Evolutionary conservation across 345 rosid species (phyloP), one percentile per base, ranked within the genome.

Genomic region (Populus davidiana): DNA sequence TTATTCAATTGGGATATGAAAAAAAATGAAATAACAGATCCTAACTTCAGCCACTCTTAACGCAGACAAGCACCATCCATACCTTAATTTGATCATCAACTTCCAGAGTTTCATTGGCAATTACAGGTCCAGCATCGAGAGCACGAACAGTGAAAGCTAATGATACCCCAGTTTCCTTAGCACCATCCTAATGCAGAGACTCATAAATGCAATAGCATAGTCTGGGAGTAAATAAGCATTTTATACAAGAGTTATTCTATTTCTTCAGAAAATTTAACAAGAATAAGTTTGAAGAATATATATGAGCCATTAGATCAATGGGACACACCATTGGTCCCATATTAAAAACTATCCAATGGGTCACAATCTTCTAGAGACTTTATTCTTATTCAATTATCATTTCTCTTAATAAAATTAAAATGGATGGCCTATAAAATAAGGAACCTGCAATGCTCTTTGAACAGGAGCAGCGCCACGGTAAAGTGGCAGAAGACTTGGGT

Each of bases 391-490:
- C 14, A 12, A 47, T 47, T 41, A 14, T 47, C 52, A 47, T 47
- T 14, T 47, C 18, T 47, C 52, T 27, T 21, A 43, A 41, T 2
- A 20, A 27, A 31, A 54, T 70, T 27, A 47, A 17, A 23, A 70
- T 25, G 16, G 59, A 67, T 66, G 72, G 70, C 75, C 44, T 39
- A 70, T n/a, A 69, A 54, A 72, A 16, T 27, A 68, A 69, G 43
- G 74, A 65, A 93, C 98, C 96, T 90, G 90, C 79, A 93, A 81
- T 66, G 94, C 94, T 83, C 98, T 89, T 80, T 96, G 99, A 81
- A 92, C 98, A 72, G 97, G 97, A 81, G 99, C 97, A 85, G 97
- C 99, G 63, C 99, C 98, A 79, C 97, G 97, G 69, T 95, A 95
- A 39, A 87, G 75, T 0, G 98, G 99, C 43, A 96, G 80, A 81